Evolutionary conservation across 371 early-diverging fungal species (phyloP), one percentile per base, ranked within the genome.

Genomic region (Nematocida major): DNA sequence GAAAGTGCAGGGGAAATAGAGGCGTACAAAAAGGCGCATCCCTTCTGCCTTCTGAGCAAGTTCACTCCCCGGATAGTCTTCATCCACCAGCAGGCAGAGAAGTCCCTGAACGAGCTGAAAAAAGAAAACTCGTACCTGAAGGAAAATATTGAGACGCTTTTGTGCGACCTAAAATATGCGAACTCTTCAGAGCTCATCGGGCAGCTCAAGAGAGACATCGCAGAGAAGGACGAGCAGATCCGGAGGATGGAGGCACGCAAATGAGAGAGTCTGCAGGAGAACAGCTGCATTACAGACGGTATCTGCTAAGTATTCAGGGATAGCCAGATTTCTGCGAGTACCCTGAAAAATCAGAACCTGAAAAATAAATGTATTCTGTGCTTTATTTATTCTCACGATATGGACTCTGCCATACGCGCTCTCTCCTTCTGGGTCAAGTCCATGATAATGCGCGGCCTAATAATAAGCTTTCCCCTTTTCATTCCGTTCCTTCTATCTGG

Each of bases 381-480:
- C 57, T 57, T 32, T 53, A 3, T 13, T 22, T 66, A 38, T 24
- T n/a, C 18, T 70, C 9, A 65, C 20, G 63, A 54, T 15, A 67
- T 54, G 7, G 43, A 62, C n/a, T 39, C 22, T 28, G 9, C 18
- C 4, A 73, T 40, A 24, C 2, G 22, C 22, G 32, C 4, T n/a
- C 7, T 39, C 51, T 73, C 76, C 9, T 39, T 15, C 3, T 22
- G 20, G 9, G 76, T 26, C 4, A 73, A 26, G 51, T 73, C 65
- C 11, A 73, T n/a, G 15, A 73, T 22, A 39, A 73, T 36, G 3
- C 62, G 32, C 4, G 67, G 32, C 28, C 47, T 59, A 13, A 80
- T 34, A 20, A 67, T 59, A 18, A 80, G 59, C 50, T 77, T 50
- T 4, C 80, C 80, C 50, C 66, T 69, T 32, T 54, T 63, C 7